Evolutionary conservation across 805 yeast species (phyloP).

Genomic region (Wickerhamiella siamensis): DNA sequence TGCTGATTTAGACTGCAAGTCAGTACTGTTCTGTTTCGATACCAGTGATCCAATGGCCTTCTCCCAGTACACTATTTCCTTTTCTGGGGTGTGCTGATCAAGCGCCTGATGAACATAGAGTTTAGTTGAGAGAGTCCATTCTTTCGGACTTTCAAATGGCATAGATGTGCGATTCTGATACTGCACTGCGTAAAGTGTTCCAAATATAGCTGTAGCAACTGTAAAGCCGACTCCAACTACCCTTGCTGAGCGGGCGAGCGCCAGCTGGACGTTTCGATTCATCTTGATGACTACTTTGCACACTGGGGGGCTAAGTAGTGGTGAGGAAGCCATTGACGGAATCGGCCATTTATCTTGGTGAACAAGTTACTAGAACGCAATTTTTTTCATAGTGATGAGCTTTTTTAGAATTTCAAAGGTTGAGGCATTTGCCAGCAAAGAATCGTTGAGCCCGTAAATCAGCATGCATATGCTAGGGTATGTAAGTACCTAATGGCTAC

Average conservation of each 20-base stretch:
- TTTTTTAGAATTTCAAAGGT: too few relatives aligned
- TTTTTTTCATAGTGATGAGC: too few relatives aligned
- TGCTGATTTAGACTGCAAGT: constrained; percentile 15
- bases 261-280: constrained; percentile 1
- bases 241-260: constrained; percentile 8
- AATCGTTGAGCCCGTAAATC: too few relatives aligned
- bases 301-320: too few relatives aligned
- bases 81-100: constrained; percentile 3
- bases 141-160: constrained; percentile 6
- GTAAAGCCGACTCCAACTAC: constrained; percentile 14
- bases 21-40: constrained; percentile 9
- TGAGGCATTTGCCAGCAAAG: too few relatives aligned
- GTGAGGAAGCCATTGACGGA: too few relatives aligned
- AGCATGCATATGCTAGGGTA: too few relatives aligned
- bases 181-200: constrained; percentile 9
- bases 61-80: constrained; percentile 11
- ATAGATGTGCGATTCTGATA: constrained; percentile 9
- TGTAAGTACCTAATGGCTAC: too few relatives aligned
- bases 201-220: constrained; percentile 12
- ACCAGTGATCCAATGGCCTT: constrained; percentile 17
- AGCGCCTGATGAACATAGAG: constrained; percentile 11
- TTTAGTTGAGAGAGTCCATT: constrained; percentile 15
- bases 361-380: too few relatives aligned
- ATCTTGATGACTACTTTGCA: neutral
- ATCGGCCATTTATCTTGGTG: too few relatives aligned